Evolutionary conservation across 208 protist species (phyloP).

Genomic region (Trypanosoma scelopori): DNA sequence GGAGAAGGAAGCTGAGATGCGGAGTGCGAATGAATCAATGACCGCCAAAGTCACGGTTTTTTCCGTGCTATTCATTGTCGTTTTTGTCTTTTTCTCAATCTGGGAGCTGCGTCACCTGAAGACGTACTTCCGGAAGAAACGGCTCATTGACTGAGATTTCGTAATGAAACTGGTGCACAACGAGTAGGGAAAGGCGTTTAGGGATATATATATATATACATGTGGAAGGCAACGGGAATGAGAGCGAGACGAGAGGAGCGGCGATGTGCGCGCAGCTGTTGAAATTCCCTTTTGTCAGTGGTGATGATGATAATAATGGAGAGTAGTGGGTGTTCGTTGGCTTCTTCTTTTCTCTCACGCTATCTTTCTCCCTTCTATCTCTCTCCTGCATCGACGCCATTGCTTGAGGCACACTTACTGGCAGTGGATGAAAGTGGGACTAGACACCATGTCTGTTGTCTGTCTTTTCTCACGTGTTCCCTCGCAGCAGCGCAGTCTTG

Average conservation of each 20-base stretch:
- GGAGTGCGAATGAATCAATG: slow-evolving; percentile 86
- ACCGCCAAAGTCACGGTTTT: slow-evolving; percentile 65
- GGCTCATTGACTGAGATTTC: slow-evolving; percentile 81
- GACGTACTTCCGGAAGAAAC: slow-evolving; percentile 87
- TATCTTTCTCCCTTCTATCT: slow-evolving; percentile 17
- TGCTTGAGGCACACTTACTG: too few species aligned
- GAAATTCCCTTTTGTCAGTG: not conserved
- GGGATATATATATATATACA: not conserved
- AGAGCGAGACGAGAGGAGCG: slow-evolving; percentile 13
- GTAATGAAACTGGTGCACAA: not conserved
- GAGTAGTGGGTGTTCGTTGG: too few species aligned
- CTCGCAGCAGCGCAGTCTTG: too few species aligned
- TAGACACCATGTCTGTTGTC: too few species aligned
- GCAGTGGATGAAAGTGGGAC: too few species aligned
- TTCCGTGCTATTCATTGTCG: slow-evolving; percentile 53
- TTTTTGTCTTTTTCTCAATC: slow-evolving; percentile 74
- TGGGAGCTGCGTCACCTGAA: slow-evolving; percentile 78
- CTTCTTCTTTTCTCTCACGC: too few species aligned
- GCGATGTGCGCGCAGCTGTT: not conserved
- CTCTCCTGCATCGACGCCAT: too few species aligned
- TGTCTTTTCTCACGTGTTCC: too few species aligned
- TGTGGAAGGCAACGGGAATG: slow-evolving; percentile 8
- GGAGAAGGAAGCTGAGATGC: slow-evolving; percentile 84
- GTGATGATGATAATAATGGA: not conserved
- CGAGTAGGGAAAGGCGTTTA: not conserved